phyloP scores from a whole-genome alignment of 306 rosid species.

The Lathyrus oleraceus region DNA sequence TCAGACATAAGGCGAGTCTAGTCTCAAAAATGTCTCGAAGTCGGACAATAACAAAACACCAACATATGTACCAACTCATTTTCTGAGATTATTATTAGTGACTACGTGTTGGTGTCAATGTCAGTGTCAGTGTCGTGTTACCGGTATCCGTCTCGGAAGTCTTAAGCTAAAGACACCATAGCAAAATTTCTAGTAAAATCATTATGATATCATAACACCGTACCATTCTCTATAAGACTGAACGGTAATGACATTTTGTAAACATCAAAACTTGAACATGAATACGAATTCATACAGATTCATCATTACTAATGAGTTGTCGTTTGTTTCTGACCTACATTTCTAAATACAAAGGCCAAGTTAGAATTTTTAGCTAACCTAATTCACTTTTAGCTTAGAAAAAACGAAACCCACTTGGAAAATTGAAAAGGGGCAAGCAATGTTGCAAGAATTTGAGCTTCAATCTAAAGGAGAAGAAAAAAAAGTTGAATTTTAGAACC shows the following conservation, averaged over 20 bases:
- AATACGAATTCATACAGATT: background rate
- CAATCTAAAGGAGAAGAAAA: background rate
- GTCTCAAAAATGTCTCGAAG: background rate
- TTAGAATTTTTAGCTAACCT: conserved; percentile 23
- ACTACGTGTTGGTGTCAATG: too few species aligned
- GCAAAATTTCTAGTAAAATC: conserved; percentile 7
- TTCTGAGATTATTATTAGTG: background rate
- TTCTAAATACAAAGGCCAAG: conserved; percentile 7
- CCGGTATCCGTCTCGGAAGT: too few species aligned
- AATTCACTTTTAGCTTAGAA: background rate
- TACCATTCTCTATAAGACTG: background rate
- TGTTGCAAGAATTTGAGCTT: background rate
- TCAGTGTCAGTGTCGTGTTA: too few species aligned
- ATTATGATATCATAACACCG: background rate
- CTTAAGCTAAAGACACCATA: conserved; percentile 15
- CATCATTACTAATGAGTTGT: background rate
- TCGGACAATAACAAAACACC: background rate
- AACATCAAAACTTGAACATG: background rate
- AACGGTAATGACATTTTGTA: background rate
- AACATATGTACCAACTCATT: background rate
- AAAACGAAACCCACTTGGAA: conserved; percentile 26
- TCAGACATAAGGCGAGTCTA: background rate
- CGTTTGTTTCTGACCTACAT: conserved; percentile 15
- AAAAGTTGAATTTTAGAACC: conserved; percentile 45
- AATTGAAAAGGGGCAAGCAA: conserved; percentile 5